These are phyloP conservation scores for Raffaelea deltoideospora DNA, from an alignment of 2,329 filamentous ascomycete genomes.

Conservation along the genomic window DNA sequence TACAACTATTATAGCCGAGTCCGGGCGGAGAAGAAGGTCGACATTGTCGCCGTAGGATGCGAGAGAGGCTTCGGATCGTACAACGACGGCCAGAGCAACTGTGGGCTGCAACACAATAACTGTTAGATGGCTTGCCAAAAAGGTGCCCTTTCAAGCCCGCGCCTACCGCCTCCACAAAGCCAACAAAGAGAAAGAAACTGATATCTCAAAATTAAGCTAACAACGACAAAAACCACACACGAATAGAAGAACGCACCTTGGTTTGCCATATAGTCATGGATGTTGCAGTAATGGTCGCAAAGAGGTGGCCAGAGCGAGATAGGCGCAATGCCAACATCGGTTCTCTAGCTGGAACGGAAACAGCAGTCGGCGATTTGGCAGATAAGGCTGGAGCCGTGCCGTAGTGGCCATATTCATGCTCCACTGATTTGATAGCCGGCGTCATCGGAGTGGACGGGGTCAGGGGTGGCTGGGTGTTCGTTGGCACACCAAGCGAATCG, in stretches of 20 bases:
- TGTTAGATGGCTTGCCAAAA: no score
- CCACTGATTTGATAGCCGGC: conserved; percentile 42
- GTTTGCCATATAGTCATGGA: conserved; percentile 95
- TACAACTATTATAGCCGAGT: conserved; percentile 82
- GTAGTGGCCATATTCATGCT: conserved; percentile 31
- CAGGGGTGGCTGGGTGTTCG: conserved; percentile 2
- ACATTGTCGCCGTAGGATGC: conserved; percentile 74
- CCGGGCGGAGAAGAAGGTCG: conserved; percentile 72
- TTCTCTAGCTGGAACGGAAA: conserved; percentile 35
- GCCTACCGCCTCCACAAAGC: not conserved
- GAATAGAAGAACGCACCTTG: no score
- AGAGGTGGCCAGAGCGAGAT: conserved; percentile 65
- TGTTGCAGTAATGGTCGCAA: conserved; percentile 73
- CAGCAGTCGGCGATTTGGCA: conserved; percentile 9
- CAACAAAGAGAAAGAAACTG: no score
- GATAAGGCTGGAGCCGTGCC: conserved; percentile 13
- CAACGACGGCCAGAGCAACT: conserved; percentile 70
- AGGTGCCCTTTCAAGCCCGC: not conserved
- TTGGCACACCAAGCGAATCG: no score
- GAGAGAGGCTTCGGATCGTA: conserved; percentile 68
- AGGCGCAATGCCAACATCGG: conserved; percentile 60
- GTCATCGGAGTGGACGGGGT: conserved; percentile 35
- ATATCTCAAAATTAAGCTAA: not conserved
- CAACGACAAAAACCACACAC: no score
- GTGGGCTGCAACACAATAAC: no score